Base-by-base conservation (phyloP, 257 asterid species). In the Echites panduratus region DNA sequence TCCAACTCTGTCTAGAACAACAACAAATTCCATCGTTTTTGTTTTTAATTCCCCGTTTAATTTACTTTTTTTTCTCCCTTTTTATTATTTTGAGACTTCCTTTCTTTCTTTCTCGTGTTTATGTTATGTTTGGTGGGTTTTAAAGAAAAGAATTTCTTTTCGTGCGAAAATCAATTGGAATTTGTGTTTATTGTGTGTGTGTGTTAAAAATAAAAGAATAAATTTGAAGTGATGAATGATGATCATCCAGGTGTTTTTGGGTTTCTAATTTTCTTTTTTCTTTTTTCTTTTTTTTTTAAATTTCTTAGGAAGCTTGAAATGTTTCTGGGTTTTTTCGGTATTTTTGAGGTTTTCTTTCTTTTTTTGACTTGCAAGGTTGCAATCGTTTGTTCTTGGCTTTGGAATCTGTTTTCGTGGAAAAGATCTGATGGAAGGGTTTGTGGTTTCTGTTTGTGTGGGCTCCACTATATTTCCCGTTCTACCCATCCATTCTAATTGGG, bases 281-380 rank as follows among this genome's bases (percentile, higher is more conserved):
- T 22, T 5, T 70, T 38, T 24, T 11, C 17, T 13, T 14, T 4
- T 0, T 8, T 32, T 29, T 8, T 20, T 22, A 9, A 16, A 5
- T 3, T 58, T 24, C 10, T 52, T 10, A 9, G 26, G 70, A 52
- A 73, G 66, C 45, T 73, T 35, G 56, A 38, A 62, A 72, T 53
- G 69, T 61, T 67, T 76, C 83, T 79, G 77, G 78, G 83, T 72
- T 76, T 72, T 79, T 79, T 63, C 43, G 80, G 83, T 71, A 58
- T 52, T 71, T 75, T 79, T 35, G 17, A 24, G 52, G 52, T 76
- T 48, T 41, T 47, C 13, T 43, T 59, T 19, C n/a, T n/a, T n/a
- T n/a, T n/a, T 8, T 41, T 58, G 69, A 66, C 70, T 69, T 13
- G 61, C 27, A 3, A 45, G 1, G 65, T 70, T n/a, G 56, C 45